These are phyloP conservation scores for Clarireedia homoeocarpa DNA, from an alignment of 2,329 filamentous ascomycete genomes.

Conservation along the genomic window DNA sequence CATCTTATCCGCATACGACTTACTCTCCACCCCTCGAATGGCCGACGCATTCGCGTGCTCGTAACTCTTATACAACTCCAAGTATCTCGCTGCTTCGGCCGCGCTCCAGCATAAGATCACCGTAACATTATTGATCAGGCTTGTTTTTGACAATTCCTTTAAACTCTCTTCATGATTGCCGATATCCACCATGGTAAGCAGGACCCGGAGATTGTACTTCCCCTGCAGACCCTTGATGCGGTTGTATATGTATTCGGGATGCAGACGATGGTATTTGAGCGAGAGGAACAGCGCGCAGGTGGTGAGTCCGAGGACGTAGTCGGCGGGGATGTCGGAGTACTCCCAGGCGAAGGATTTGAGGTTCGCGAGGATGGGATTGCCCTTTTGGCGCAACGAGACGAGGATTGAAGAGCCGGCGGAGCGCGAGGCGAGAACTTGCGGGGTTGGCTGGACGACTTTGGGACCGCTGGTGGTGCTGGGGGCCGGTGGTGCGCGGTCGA, in stretches of 20 bases:
- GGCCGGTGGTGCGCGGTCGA: constrained; percentile 42
- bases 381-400: constrained; percentile 87
- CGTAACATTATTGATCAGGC: constrained; percentile 85
- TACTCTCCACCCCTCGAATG: constrained; percentile 79
- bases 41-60: constrained; percentile 74
- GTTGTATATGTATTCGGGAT: constrained; percentile 96
- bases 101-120: constrained; percentile 91
- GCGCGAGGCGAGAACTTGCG: constrained; percentile 67
- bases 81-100: constrained; percentile 84
- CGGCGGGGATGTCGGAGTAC: constrained; percentile 91
- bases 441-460: constrained; percentile 77
- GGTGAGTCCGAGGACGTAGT: constrained; percentile 80
- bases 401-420: constrained; percentile 68
- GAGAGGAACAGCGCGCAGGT: constrained; percentile 90
- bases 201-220: constrained; percentile 77
- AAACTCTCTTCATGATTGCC: constrained; percentile 86
- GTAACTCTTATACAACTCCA: constrained; percentile 91
- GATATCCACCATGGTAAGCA: constrained; percentile 91
- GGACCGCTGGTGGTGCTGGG: constrained; percentile 28
- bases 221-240: constrained; percentile 78
- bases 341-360: constrained; percentile 86
- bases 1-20: constrained; percentile 76
- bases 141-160: constrained; percentile 87
- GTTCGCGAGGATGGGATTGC: constrained; percentile 82
- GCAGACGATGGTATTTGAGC: constrained; percentile 92